A percentile compares a stretch with the other conserved stretches of the same genome.
These are phyloP conservation scores for Goffeauzyma gilvescens DNA, from an alignment of 768 basidiomycete species.

Conservation along the genomic window DNA sequence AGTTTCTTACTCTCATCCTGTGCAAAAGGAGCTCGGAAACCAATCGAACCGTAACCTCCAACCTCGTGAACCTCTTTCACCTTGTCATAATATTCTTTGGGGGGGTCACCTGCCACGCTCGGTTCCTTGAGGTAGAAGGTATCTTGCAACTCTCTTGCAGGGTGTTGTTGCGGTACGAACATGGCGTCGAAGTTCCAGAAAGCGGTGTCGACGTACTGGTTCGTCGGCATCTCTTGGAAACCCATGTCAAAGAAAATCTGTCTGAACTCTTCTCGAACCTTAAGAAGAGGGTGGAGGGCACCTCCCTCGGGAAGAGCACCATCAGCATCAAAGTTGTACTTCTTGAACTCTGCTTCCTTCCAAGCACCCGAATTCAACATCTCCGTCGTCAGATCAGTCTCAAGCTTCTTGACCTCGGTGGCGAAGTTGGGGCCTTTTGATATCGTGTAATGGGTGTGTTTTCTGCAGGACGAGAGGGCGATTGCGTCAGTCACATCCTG, in stretches of 20 bases:
- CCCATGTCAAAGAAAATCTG: slow-evolving; percentile 99
- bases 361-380: slow-evolving; percentile 90
- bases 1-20: slow-evolving; percentile 79
- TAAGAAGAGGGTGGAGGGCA: slow-evolving; percentile 83
- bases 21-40: slow-evolving; percentile 95
- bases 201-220: slow-evolving; percentile 83
- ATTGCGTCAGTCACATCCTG: too few relatives aligned
- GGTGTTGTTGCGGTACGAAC: slow-evolving; percentile 97
- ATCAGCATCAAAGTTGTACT: slow-evolving; percentile 96
- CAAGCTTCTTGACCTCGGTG: slow-evolving; percentile 74
- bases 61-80: slow-evolving; percentile 63
- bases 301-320: slow-evolving; percentile 77
- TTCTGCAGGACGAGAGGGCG: slow-evolving; percentile 46
- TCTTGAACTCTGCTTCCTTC: slow-evolving; percentile 86
- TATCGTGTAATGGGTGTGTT: slow-evolving; percentile 86
- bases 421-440: slow-evolving; percentile 69
- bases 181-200: slow-evolving; percentile 99
- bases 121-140: slow-evolving; percentile 90
- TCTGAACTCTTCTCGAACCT: slow-evolving; percentile 92
- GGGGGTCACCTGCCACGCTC: slow-evolving; percentile 50
- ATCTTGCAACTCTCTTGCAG: slow-evolving; percentile 90
- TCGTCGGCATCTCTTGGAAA: slow-evolving; percentile 96
- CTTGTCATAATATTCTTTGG: slow-evolving; percentile 62
- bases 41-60: slow-evolving; percentile 72
- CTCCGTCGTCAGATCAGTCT: slow-evolving; percentile 89